Conservation (phyloP, 148 eudicot species). For the Fagopyrum homotropicum region DNA sequence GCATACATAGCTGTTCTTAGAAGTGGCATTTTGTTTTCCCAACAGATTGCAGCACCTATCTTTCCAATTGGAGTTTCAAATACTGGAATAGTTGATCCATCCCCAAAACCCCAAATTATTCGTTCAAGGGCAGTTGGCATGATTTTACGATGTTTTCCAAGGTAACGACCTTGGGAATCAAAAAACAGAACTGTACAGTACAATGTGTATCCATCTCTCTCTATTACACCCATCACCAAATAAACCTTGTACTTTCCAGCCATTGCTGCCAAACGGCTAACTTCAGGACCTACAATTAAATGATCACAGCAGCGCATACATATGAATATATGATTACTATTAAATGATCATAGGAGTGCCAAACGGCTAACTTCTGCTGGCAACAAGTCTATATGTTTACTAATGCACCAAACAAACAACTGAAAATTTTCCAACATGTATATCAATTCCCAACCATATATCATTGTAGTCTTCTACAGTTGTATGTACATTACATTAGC, state of each 20-base stretch:
- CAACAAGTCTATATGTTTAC: neutral
- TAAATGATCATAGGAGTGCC: neutral
- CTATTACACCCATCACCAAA: constrained; percentile 87
- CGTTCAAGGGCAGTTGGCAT: constrained; percentile 95
- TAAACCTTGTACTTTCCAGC: constrained; percentile 82
- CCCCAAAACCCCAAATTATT: constrained; percentile 92
- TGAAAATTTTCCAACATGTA: neutral
- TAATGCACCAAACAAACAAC: neutral
- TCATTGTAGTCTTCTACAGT: too few relatives aligned
- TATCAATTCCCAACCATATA: neutral
- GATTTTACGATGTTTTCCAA: constrained; percentile 92
- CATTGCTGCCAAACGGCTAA: constrained; percentile 78
- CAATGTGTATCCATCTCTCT: constrained; percentile 87
- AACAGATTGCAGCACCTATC: constrained; percentile 88
- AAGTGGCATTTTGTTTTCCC: constrained; percentile 98
- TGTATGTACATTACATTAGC: neutral
- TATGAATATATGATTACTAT: neutral
- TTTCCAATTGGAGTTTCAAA: constrained; percentile 84
- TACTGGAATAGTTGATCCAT: constrained; percentile 89
- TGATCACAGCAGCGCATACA: neutral
- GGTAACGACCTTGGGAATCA: constrained; percentile 75
- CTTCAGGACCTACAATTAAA: constrained; percentile 62
- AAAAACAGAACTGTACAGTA: constrained; percentile 82
- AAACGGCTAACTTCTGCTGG: neutral
- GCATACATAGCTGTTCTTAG: constrained; percentile 92